Evolutionary conservation across 306 rosid genomes (phyloP).

Genomic region (Glycine latifolia): DNA sequence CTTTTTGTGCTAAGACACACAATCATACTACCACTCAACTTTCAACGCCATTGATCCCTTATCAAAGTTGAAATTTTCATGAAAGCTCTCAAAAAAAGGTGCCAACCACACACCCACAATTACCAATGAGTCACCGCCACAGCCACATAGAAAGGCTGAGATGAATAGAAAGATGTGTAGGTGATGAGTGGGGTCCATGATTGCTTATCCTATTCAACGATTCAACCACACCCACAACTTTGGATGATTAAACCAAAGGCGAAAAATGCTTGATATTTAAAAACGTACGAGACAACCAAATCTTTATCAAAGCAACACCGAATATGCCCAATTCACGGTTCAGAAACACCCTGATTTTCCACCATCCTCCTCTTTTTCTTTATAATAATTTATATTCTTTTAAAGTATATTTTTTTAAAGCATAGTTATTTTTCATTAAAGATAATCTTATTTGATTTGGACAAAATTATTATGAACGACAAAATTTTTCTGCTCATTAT

Average conservation of each 20-base stretch:
- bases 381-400: neutral
- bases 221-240: slow-evolving; percentile 59
- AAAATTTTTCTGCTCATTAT: too few relatives aligned
- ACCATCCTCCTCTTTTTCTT: slow-evolving; percentile 55
- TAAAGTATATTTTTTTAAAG: neutral
- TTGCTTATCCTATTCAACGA: slow-evolving; percentile 51
- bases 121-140: slow-evolving; percentile 37
- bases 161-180: slow-evolving; percentile 39
- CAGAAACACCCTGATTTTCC: slow-evolving; percentile 59
- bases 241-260: slow-evolving; percentile 35
- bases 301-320: slow-evolving; percentile 54
- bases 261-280: slow-evolving; percentile 19
- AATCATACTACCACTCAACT: slow-evolving; percentile 35
- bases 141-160: slow-evolving; percentile 63
- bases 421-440: too few relatives aligned
- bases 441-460: too few relatives aligned
- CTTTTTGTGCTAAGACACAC: slow-evolving; percentile 29
- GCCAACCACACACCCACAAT: slow-evolving; percentile 57
- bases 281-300: slow-evolving; percentile 53
- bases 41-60: slow-evolving; percentile 47
- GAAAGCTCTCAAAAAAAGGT: slow-evolving; percentile 22
- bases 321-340: slow-evolving; percentile 78
- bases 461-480: too few relatives aligned
- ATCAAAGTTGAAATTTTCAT: slow-evolving; percentile 47
- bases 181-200: slow-evolving; percentile 60